Conservation (phyloP, 805 yeast species). For the Jamesozyma piceae region DNA sequence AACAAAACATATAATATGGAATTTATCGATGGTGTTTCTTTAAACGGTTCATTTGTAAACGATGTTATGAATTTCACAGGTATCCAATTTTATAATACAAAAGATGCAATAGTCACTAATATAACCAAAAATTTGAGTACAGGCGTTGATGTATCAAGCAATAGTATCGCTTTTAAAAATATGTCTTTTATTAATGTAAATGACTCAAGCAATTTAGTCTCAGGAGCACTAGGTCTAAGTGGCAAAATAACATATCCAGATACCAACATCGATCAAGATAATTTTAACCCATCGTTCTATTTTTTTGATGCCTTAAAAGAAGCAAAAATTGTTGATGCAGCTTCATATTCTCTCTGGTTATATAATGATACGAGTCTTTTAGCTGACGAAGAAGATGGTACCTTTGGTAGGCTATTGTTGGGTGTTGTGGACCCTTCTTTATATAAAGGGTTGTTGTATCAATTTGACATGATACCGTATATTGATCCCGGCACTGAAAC, state of each 20-base stretch:
- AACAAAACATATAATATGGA: slow-evolving; percentile 9
- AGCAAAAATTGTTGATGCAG: slow-evolving; percentile 27
- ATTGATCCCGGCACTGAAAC: slow-evolving; percentile 12
- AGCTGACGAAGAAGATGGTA: slow-evolving; percentile 1
- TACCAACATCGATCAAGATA: slow-evolving; percentile 10
- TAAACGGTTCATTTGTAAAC: slow-evolving; percentile 19
- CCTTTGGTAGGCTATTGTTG: slow-evolving; percentile 35
- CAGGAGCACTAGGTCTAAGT: slow-evolving; percentile 43
- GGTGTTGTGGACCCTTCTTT: slow-evolving; percentile 50
- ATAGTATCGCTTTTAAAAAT: slow-evolving; percentile 14
- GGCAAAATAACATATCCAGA: slow-evolving; percentile 17
- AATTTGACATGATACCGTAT: slow-evolving; percentile 43
- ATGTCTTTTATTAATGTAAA: slow-evolving; percentile 33
- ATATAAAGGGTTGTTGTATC: slow-evolving; percentile 39
- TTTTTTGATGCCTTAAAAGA: slow-evolving; percentile 31
- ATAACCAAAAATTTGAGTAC: neutral
- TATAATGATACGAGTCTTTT: slow-evolving; percentile 12
- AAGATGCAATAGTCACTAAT: neutral
- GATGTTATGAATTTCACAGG: slow-evolving; percentile 18
- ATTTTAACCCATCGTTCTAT: slow-evolving; percentile 17
- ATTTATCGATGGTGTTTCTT: slow-evolving; percentile 19
- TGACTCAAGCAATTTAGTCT: slow-evolving; percentile 23
- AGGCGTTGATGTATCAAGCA: slow-evolving; percentile 1
- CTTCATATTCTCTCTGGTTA: slow-evolving; percentile 39
- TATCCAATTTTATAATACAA: neutral